Base-by-base conservation (phyloP, 768 basidiomycete genomes). In the Trametes maxima region DNA sequence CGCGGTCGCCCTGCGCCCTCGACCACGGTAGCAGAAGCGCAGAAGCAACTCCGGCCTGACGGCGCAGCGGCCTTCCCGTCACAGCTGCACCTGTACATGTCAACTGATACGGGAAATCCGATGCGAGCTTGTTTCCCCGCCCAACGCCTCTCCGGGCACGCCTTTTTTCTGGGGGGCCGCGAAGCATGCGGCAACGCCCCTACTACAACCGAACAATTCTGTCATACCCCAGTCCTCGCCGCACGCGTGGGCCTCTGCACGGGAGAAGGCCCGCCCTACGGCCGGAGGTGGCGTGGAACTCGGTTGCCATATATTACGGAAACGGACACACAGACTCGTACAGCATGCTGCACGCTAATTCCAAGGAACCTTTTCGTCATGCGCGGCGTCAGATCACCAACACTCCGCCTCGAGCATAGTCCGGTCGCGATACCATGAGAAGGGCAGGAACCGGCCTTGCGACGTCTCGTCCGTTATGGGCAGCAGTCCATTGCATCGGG, bases 81-180 rank as follows among this genome's bases (percentile, higher is more conserved):
- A 48, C 61, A 57, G 50, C 25, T 54, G 55, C 61, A 48, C 44
- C 56, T 57, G 55, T 57, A 48, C 44, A 50, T 62, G 55, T 57
- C 61, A 62, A 55, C 56, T 57, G 55, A 57, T 62, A 57, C 55
- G 56, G 57, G 61, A 57, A 53, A 40, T 62, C 55, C 61, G 42
- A 62, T 50, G 56, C 55, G 56, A 62, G 61, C 51, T 48, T 47
- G 54, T 57, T 58, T 51, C 61, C 37, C 56, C 44, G 47, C 35
- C 47, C 19, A 25, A 25, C 11, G 19, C 44, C 49, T 47, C 46
- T 48, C n/a, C 55, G 45, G 40, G 51, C 46, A 19, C n/a, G 48
- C 48, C 22, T 39, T 21, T 39, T 49, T 56, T 62, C 45, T 46
- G 47, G 21, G 19, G 48, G 43, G 12, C 61, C 36, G 55, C 56